Evolutionary conservation across 225 moss, liverwort and hornwort genomes (phyloP), one percentile per base, ranked within the genome.

Genomic region (Climacium dendroides): DNA sequence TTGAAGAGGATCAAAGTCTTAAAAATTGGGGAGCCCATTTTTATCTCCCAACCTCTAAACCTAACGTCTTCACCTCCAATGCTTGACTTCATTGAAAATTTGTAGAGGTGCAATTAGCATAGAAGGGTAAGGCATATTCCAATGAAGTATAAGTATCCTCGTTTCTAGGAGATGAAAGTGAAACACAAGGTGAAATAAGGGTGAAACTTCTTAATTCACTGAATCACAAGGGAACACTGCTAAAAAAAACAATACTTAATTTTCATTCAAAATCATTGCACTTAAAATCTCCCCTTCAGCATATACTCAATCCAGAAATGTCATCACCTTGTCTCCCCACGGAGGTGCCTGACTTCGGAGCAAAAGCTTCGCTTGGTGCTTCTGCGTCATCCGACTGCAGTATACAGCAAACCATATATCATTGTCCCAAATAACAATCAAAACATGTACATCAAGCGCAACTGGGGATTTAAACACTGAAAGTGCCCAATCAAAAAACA

Each of bases 241-340:
- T 30, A 7, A 61, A n/a, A 37, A 19, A 52, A 78, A 25, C 41
- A 52, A 5, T 9, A 22, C 11, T 6, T 15, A 6, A 67, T 62
- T 61, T 2, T 55, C 55, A 64, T 78, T 58, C 37, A 66, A 55
- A 75, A 85, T n/a, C 20, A 64, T 45, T 83, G 64, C 85, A 81
- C 29, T 73, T 25, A 53, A 77, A n/a, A 83, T 26, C 29, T 34
- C 12, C 22, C 32, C 32, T 52, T 59, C 85, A 53, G 43, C 70
- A n/a, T 59, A 75, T 39, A 66, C 13, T 61, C 69, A 28, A 74
- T 85, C 18, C 74, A 88, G 79, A 74, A 81, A 80, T 89, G 74
- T n/a, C 72, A 78, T 81, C 81, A 90, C 92, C 92, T 92, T 92
- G 92, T 86, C 92, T 77, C 37, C 92, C 92, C 77, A 50, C 86